phyloP scores from a whole-genome alignment of 371 early-diverging fungal genomes.

The Mucor indicus region DNA sequence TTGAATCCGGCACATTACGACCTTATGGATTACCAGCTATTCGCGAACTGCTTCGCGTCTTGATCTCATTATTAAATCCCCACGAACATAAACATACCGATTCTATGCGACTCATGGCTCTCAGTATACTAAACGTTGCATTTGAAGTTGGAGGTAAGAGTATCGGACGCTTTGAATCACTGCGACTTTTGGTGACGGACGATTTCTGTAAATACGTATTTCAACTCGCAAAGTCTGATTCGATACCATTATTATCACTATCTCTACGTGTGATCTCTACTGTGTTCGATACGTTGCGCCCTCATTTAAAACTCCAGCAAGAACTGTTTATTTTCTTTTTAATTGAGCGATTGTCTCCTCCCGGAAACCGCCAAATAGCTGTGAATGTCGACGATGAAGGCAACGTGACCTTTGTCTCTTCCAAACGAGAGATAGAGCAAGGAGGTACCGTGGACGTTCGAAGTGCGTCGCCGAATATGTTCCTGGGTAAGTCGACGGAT shows the following conservation, averaged over 20 bases:
- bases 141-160: slow-evolving; percentile 84
- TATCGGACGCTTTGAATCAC: slow-evolving; percentile 66
- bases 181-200: slow-evolving; percentile 74
- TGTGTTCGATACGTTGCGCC: slow-evolving; percentile 71
- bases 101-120: slow-evolving; percentile 86
- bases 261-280: slow-evolving; percentile 67
- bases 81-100: slow-evolving; percentile 90
- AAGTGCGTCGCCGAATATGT: slow-evolving; percentile 43
- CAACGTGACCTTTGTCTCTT: slow-evolving; percentile 23
- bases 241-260: slow-evolving; percentile 57
- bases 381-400: slow-evolving; percentile 46
- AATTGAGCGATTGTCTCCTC: slow-evolving; percentile 61
- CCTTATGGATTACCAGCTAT: slow-evolving; percentile 84
- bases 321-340: slow-evolving; percentile 79
- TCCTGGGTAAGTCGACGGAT: slow-evolving; percentile 23
- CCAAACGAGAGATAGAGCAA: background rate
- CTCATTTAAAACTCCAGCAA: slow-evolving; percentile 72
- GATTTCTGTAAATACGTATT: slow-evolving; percentile 86
- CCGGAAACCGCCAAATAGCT: slow-evolving; percentile 27
- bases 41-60: slow-evolving; percentile 84
- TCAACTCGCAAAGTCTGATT: slow-evolving; percentile 66
- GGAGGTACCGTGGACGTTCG: slow-evolving; percentile 19
- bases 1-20: slow-evolving; percentile 24
- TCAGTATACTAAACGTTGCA: slow-evolving; percentile 74
- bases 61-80: slow-evolving; percentile 89